A percentile compares a stretch with the other conserved stretches of the same genome.
These are phyloP conservation scores for Xylaria sp. DNA, from an alignment of 2,329 filamentous ascomycete species.

Conservation along the genomic window DNA sequence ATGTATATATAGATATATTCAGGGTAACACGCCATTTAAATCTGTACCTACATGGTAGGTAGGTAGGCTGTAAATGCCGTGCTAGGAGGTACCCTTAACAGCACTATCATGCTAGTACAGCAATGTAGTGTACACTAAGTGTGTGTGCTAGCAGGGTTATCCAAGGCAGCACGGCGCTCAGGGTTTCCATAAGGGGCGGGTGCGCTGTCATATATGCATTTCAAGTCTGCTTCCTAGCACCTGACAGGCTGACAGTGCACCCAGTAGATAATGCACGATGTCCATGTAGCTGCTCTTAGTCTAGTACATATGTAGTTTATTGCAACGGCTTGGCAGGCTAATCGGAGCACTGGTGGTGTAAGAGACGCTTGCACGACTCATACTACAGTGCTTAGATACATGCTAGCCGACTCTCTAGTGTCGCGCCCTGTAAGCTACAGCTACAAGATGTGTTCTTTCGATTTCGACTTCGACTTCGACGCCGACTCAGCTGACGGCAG, in stretches of 20 bases:
- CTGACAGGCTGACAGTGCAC: background rate
- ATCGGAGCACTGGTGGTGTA: background rate
- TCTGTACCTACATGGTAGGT: background rate
- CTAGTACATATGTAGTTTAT: background rate
- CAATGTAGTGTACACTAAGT: background rate
- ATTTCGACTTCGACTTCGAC: background rate
- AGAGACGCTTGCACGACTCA: conserved; percentile 19
- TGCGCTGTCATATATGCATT: conserved; percentile 19
- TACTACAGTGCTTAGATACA: background rate
- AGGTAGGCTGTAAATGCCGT: too few species aligned
- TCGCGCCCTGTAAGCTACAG: background rate
- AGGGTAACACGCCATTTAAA: background rate
- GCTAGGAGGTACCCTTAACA: too few species aligned
- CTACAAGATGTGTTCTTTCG: too few species aligned
- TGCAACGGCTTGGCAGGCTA: conserved; percentile 13
- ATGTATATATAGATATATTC: background rate
- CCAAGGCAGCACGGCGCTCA: background rate
- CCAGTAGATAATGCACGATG: background rate
- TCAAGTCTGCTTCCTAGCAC: too few species aligned
- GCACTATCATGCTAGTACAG: too few species aligned
- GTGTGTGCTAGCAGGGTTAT: conserved; percentile 13
- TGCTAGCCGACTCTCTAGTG: background rate
- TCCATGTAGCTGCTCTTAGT: background rate
- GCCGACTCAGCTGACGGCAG: conserved; percentile 4
- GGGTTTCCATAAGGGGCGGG: conserved; percentile 13